Percentiles rank a stretch among this genome's conserved stretches.
phyloP scores from a whole-genome alignment of 2,329 filamentous ascomycete genomes.

The Fusarium redolens region DNA sequence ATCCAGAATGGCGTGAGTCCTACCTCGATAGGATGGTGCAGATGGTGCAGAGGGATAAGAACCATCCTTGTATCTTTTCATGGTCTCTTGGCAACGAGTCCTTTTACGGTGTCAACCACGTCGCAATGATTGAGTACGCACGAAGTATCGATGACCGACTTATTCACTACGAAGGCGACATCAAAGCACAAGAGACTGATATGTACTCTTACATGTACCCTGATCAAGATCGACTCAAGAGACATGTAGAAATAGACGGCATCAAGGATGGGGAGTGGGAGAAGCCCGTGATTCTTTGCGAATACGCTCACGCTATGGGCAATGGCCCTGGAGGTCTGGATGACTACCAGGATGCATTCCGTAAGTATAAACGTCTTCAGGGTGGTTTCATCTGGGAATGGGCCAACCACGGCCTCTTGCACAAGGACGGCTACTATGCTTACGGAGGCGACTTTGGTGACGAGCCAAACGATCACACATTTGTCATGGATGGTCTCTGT shows the following conservation, averaged over 20 bases:
- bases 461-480: constrained; percentile 2
- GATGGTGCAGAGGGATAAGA: constrained; percentile 18
- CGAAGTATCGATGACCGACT: constrained; percentile 5
- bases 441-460: constrained; percentile 22
- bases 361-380: constrained; percentile 6
- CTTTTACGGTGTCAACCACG: constrained; percentile 9
- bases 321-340: constrained; percentile 4
- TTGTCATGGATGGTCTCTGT: constrained; percentile 16
- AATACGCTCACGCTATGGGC: constrained; percentile 10
- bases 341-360: constrained; percentile 2
- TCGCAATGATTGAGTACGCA: constrained; percentile 17
- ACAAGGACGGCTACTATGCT: constrained; percentile 10
- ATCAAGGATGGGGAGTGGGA: constrained; percentile 5
- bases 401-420: constrained; percentile 15
- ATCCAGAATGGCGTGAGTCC: neutral
- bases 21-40: constrained; percentile 14
- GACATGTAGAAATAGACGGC: constrained; percentile 2
- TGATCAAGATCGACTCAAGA: constrained; percentile 4
- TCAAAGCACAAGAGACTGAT: constrained; percentile 15
- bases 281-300: constrained; percentile 13
- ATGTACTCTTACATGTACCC: constrained; percentile 25
- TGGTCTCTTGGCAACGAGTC: constrained; percentile 19
- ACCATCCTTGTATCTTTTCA: constrained; percentile 12
- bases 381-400: constrained; percentile 22
- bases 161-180: constrained; percentile 16